Evolutionary conservation across 495 filamentous ascomycete species (phyloP).

Genomic region (Neurospora sp.): DNA sequence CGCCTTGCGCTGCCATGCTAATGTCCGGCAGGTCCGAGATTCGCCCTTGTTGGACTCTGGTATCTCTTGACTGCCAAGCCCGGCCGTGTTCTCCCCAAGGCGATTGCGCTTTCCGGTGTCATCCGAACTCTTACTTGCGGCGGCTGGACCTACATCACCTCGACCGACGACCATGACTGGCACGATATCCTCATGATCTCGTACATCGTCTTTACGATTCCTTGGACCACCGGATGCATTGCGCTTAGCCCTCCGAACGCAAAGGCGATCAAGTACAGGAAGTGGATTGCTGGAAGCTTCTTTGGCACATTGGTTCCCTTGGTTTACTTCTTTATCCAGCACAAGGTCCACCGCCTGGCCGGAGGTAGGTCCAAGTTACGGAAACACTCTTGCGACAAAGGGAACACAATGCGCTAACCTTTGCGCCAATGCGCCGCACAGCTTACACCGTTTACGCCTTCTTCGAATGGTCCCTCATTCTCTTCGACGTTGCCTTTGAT

Average conservation of each 20-base stretch:
- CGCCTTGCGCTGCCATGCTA: not conserved
- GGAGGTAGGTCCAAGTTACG: slow-evolving; percentile 57
- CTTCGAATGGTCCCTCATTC: slow-evolving; percentile 92
- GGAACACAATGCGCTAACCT: slow-evolving; percentile 1
- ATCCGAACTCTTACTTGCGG: slow-evolving; percentile 91
- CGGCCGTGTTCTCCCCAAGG: slow-evolving; percentile 65
- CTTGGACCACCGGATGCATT: slow-evolving; percentile 90
- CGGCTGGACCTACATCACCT: slow-evolving; percentile 98
- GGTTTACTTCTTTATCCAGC: slow-evolving; percentile 97
- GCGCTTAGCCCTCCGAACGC: slow-evolving; percentile 80
- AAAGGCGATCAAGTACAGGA: slow-evolving; percentile 78
- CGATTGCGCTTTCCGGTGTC: slow-evolving; percentile 68
- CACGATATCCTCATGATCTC: slow-evolving; percentile 99
- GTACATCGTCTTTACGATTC: slow-evolving; percentile 86
- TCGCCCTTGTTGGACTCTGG: slow-evolving; percentile 84
- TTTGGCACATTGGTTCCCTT: slow-evolving; percentile 85
- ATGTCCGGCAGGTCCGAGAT: slow-evolving; percentile 59
- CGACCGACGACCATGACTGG: slow-evolving; percentile 96
- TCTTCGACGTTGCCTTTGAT: slow-evolving; percentile 95
- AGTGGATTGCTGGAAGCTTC: slow-evolving; percentile 72
- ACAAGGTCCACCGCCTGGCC: slow-evolving; percentile 89
- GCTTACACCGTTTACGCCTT: slow-evolving; percentile 98
- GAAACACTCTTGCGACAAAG: not conserved
- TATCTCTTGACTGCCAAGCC: slow-evolving; percentile 77
- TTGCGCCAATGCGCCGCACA: slow-evolving; percentile 25